phyloP scores from a whole-genome alignment of 768 basidiomycete species.

The Leccinum sublutescens region DNA sequence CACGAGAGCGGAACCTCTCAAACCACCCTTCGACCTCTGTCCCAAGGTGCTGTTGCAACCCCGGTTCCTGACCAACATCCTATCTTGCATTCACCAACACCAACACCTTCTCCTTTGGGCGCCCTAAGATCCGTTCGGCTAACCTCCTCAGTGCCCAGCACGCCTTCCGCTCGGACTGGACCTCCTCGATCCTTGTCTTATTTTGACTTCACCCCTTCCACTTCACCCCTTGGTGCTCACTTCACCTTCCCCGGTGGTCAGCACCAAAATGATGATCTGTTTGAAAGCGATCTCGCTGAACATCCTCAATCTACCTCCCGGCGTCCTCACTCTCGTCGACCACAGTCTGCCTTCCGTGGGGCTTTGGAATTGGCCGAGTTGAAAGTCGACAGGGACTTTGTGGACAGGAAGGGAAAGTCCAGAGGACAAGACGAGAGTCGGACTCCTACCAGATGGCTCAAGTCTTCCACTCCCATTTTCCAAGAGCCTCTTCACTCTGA shows the following conservation, averaged over 20 bases:
- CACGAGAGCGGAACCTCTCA: neutral
- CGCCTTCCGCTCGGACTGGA: constrained; percentile 67
- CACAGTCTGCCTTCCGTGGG: constrained; percentile 56
- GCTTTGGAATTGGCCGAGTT: constrained; percentile 49
- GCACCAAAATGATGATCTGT: constrained; percentile 26
- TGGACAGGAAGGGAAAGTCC: constrained; percentile 55
- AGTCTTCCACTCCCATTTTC: constrained; percentile 40
- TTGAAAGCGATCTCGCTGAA: constrained; percentile 35
- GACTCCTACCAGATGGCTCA: constrained; percentile 56
- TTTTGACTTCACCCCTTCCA: constrained; percentile 49
- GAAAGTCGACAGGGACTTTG: constrained; percentile 34
- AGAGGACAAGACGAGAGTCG: constrained; percentile 49
- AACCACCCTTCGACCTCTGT: neutral
- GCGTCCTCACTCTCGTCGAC: constrained; percentile 16
- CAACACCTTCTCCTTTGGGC: constrained; percentile 9
- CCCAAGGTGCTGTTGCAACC: neutral
- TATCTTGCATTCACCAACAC: constrained; percentile 14
- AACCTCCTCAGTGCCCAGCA: constrained; percentile 25
- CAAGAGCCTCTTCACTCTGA: constrained; percentile 24
- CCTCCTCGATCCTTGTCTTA: constrained; percentile 73
- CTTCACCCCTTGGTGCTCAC: constrained; percentile 36
- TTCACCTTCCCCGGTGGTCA: constrained; percentile 26
- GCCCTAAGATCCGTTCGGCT: constrained; percentile 8
- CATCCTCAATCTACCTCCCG: constrained; percentile 34
- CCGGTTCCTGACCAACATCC: constrained; percentile 12